Evolutionary conservation across 2,329 filamentous ascomycete species (phyloP).

Genomic region (Thelonectria olida): DNA sequence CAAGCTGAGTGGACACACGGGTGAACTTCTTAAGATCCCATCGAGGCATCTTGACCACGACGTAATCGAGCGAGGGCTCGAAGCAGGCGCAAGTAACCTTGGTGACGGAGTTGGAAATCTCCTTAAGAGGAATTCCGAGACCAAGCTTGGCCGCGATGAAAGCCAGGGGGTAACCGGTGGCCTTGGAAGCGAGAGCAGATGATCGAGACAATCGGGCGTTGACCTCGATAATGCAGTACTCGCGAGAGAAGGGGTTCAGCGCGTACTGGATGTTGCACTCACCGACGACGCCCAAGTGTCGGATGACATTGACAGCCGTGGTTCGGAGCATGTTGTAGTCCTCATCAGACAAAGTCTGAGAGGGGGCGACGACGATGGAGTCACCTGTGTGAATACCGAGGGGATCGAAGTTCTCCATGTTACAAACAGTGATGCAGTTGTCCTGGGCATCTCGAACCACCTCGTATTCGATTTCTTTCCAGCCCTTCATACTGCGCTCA

Average conservation of each 20-base stretch:
- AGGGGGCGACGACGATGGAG: constrained; percentile 97
- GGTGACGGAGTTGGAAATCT: constrained; percentile 95
- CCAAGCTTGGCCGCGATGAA: constrained; percentile 98
- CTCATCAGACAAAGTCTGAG: constrained; percentile 94
- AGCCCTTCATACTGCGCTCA: constrained; percentile 98
- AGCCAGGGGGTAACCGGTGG: constrained; percentile 93
- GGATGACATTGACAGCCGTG: constrained; percentile 95
- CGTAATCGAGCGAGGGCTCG: constrained; percentile 97
- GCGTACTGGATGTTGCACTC: constrained; percentile 99
- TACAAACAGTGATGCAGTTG: constrained; percentile 99
- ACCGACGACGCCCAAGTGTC: constrained; percentile 95
- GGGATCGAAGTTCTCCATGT: constrained; percentile 99
- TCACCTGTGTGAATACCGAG: constrained; percentile 98
- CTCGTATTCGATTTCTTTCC: constrained; percentile 99
- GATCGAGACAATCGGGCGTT: constrained; percentile 96
- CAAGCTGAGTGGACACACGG: constrained; percentile 92
- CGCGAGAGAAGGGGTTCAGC: constrained; percentile 90
- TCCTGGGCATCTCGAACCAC: constrained; percentile 94
- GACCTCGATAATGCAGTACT: constrained; percentile 99
- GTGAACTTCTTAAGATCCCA: constrained; percentile 99
- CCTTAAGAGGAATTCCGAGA: constrained; percentile 92
- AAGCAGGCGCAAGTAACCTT: constrained; percentile 97
- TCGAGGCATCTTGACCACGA: constrained; percentile 97
- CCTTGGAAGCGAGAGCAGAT: constrained; percentile 94
- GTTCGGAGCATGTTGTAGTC: constrained; percentile 99